Conservation (phyloP, 1,284 basidiomycete species). For the Athelia psychrophila region DNA sequence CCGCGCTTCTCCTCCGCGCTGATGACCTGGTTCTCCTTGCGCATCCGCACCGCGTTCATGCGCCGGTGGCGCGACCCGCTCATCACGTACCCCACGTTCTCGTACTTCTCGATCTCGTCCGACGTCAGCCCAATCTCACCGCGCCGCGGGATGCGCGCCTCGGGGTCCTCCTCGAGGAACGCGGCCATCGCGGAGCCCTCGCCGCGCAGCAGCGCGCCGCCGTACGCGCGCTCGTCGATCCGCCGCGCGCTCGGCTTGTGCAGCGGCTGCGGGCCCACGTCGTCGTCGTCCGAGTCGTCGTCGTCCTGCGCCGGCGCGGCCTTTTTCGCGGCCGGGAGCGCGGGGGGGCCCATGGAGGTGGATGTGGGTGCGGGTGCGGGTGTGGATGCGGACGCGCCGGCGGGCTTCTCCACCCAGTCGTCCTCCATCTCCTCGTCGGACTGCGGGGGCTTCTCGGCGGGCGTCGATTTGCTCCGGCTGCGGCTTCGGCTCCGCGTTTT, state of each 20-base stretch:
- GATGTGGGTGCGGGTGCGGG: constrained; percentile 16
- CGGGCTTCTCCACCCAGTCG: constrained; percentile 72
- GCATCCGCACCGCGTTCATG: constrained; percentile 97
- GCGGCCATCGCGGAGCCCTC: constrained; percentile 98
- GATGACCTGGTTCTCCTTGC: constrained; percentile 99
- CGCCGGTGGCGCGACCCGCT: constrained; percentile 88
- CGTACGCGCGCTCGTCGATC: constrained; percentile 78
- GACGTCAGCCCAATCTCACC: constrained; percentile 95
- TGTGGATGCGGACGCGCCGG: constrained; percentile 12
- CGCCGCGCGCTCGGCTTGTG: constrained; percentile 42
- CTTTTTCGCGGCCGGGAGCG: constrained; percentile 18
- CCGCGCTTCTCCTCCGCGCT: constrained; percentile 96
- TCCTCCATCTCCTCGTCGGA: constrained; percentile 46
- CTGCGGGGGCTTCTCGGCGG: constrained; percentile 13
- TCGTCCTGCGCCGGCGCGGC: constrained; percentile 23
- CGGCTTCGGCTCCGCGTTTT: constrained; percentile 27
- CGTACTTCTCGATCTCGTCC: constrained; percentile 84
- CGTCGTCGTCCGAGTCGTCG: constrained; percentile 49
- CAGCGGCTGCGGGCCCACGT: constrained; percentile 61
- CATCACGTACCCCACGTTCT: constrained; percentile 97
- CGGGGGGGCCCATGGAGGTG: constrained; percentile 20
- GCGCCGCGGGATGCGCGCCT: constrained; percentile 92
- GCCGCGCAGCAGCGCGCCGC: constrained; percentile 85
- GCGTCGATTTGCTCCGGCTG: constrained; percentile 28
- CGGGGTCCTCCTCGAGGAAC: constrained; percentile 86